These are phyloP conservation scores for Boletus vinaceobasis DNA, from an alignment of 768 basidiomycete species.

Conservation along the genomic window DNA sequence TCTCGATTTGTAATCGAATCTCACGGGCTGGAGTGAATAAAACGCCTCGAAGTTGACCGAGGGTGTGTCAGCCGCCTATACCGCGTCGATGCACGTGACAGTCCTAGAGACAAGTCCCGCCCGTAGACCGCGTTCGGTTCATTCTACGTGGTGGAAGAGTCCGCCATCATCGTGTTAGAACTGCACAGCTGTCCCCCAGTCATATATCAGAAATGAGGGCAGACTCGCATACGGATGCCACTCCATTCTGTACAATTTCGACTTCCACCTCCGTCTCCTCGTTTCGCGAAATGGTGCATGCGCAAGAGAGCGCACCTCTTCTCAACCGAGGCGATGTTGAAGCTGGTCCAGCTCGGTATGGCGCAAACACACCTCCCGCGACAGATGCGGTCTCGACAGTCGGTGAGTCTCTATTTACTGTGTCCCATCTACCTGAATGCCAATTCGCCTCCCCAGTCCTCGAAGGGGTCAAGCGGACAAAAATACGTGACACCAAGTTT, in stretches of 20 bases:
- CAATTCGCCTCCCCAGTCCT: neutral
- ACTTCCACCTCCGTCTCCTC: conserved; percentile 28
- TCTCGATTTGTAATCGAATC: neutral
- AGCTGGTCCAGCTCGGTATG: conserved; percentile 22
- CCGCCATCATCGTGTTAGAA: neutral
- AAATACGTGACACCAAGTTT: conserved; percentile 30
- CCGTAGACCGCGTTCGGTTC: no score
- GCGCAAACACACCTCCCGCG: conserved; percentile 8
- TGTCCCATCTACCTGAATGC: neutral
- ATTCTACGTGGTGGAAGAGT: no score
- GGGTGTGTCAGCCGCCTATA: no score
- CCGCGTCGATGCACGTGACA: no score
- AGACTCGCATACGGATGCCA: neutral
- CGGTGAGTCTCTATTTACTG: conserved; percentile 9
- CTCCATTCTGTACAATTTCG: conserved; percentile 22
- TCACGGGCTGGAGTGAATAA: no score
- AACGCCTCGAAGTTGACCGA: no score
- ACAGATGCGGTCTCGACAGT: conserved; percentile 18
- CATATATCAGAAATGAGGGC: conserved; percentile 12
- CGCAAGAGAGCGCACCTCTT: conserved; percentile 23
- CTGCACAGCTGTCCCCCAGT: neutral
- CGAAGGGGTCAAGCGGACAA: conserved; percentile 14
- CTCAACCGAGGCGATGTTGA: conserved; percentile 27
- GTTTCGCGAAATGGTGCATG: conserved; percentile 21
- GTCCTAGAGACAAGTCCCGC: no score